Evolutionary conservation across 805 yeast species (phyloP), one percentile per base, ranked within the genome.

Genomic region (Wickerhamiella bombiphila): DNA sequence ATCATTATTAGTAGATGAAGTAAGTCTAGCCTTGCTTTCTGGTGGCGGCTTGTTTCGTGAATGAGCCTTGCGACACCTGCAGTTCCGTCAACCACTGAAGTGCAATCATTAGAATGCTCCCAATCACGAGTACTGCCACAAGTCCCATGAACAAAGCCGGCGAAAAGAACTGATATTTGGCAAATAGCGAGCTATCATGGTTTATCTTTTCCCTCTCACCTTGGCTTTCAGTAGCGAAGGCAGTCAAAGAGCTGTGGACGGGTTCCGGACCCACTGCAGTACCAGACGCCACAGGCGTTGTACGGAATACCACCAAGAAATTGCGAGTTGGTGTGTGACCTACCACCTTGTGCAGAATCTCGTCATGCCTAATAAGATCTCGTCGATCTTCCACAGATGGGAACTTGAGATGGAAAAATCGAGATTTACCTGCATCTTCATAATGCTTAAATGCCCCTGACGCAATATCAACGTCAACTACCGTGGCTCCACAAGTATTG

Each of bases 71-170:
- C 51, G 88, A 71, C 48, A 85, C 79, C 53, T 79, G 76, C 47
- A 85, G 58, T 16, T 76, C 64, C 18, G 72, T 54, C 34, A 82
- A 61, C 91, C 94, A 82, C 36, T 70, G 53, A 43, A 83, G 65
- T 13, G 93, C 88, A 36, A 68, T 61, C 35, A 64, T 52, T 39
- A 82, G 61, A 29, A 82, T 64, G 25, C 59, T 59, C 25, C 58
- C 59, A 16, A 81, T 40, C 45, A 85, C 61, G 43, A 81, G 56
- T 9, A 69, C 55, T 2, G 82, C 65, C 14, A 82, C 83, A 31
- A 86, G 57, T 42, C 78, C 68, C 75, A 80, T 78, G 60, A 81
- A 73, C 42, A 88, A 64, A 16, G 94, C 96, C 13, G 86, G 76
- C 9, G 83, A 69, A 63, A 82, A 80, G 55, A 74, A 77, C 50